Evolutionary conservation across 768 basidiomycete genomes (phyloP).

Genomic region (Cystofilobasidium capitatum): DNA sequence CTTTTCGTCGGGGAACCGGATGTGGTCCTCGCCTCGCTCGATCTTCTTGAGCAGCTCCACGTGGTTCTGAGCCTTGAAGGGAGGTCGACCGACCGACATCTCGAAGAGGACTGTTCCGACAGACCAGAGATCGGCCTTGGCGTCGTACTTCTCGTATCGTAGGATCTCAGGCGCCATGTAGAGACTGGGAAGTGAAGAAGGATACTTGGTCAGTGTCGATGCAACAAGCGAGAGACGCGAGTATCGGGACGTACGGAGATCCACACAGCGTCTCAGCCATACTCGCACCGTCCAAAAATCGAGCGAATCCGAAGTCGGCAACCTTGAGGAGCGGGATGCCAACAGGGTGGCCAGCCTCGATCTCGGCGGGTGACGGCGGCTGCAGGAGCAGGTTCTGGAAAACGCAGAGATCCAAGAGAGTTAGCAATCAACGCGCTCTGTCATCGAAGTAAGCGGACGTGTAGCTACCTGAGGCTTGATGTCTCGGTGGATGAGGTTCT

Average conservation of each 20-base stretch:
- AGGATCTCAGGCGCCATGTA: slow-evolving; percentile 99
- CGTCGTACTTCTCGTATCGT: slow-evolving; percentile 93
- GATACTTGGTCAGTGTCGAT: neutral
- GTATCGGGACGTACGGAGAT: slow-evolving; percentile 63
- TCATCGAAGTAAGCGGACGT: neutral
- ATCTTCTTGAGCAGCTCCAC: slow-evolving; percentile 90
- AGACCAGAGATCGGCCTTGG: slow-evolving; percentile 95
- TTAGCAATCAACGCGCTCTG: neutral
- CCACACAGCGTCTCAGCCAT: slow-evolving; percentile 97
- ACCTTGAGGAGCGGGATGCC: slow-evolving; percentile 93
- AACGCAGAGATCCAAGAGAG: neutral
- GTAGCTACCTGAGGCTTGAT: slow-evolving; percentile 81
- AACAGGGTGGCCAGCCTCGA: slow-evolving; percentile 75
- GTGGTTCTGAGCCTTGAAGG: slow-evolving; percentile 91
- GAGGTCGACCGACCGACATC: slow-evolving; percentile 85
- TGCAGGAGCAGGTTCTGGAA: slow-evolving; percentile 76
- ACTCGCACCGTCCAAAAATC: slow-evolving; percentile 79
- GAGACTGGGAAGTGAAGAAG: slow-evolving; percentile 46
- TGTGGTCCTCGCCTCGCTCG: slow-evolving; percentile 68
- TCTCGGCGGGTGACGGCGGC: slow-evolving; percentile 66
- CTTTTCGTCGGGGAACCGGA: slow-evolving; percentile 84
- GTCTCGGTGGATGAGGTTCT: slow-evolving; percentile 89
- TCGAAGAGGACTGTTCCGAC: slow-evolving; percentile 95
- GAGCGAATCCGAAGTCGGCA: slow-evolving; percentile 96
- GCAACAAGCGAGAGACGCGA: neutral